These are phyloP conservation scores for Myriosclerotinia duriaeana DNA, from an alignment of 2,329 filamentous ascomycete species.

Conservation along the genomic window DNA sequence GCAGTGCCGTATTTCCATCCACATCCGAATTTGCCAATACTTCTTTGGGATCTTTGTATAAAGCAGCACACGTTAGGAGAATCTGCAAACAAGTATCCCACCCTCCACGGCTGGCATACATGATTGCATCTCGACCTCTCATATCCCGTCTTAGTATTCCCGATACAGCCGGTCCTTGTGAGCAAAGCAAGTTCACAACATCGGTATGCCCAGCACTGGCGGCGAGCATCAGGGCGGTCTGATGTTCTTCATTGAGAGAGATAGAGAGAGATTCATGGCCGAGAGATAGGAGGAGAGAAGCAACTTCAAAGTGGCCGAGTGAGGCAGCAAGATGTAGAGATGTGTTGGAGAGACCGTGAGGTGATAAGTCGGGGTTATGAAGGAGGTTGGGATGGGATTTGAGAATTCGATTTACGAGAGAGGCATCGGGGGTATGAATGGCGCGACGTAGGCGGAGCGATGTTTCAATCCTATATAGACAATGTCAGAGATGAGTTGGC, in stretches of 20 bases:
- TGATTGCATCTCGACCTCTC: conserved; percentile 69
- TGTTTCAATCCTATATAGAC: conserved; percentile 66
- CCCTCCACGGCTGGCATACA: conserved; percentile 60
- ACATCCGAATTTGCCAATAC: conserved; percentile 57
- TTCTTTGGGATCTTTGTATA: conserved; percentile 24
- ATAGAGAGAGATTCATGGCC: conserved; percentile 71
- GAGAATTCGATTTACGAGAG: conserved; percentile 75
- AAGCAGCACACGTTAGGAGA: conserved; percentile 59
- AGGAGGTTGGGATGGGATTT: conserved; percentile 68
- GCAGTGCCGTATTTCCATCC: conserved; percentile 81
- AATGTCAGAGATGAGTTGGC: not conserved
- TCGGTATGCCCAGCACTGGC: conserved; percentile 68
- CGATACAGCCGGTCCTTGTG: conserved; percentile 52
- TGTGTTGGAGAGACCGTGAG: conserved; percentile 69
- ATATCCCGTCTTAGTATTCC: conserved; percentile 57
- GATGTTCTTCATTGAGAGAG: conserved; percentile 74
- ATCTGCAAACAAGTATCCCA: conserved; percentile 66
- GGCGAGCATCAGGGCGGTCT: conserved; percentile 81
- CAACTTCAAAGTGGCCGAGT: conserved; percentile 68
- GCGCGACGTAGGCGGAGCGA: conserved; percentile 76
- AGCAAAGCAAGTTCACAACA: conserved; percentile 69
- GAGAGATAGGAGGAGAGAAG: conserved; percentile 62
- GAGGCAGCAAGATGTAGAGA: conserved; percentile 78
- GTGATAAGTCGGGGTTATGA: conserved; percentile 73
- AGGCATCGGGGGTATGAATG: conserved; percentile 69